These are phyloP conservation scores for Auxenochlorella pyrenoidosa DNA, from an alignment of 139 green algal species.

Conservation along the genomic window DNA sequence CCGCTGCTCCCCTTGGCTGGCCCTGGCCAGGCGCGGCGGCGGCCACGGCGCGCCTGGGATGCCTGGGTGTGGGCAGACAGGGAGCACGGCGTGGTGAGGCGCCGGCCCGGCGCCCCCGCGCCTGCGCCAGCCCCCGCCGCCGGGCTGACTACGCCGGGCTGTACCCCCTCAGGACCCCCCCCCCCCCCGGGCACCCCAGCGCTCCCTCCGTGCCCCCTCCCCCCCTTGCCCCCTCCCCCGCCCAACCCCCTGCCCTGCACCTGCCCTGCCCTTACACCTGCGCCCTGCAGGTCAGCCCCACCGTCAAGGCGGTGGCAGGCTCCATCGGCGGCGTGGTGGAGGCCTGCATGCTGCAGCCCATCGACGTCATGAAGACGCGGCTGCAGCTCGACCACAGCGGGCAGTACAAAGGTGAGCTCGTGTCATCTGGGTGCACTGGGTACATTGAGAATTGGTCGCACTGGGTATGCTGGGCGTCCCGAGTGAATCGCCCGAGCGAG, in stretches of 20 bases:
- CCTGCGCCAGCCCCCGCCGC: no score
- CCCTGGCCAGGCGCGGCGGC: no score
- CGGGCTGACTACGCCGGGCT: not conserved
- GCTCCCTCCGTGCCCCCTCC: not conserved
- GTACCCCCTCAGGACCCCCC: not conserved
- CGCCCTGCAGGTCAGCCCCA: conserved; percentile 34
- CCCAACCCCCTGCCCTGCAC: not conserved
- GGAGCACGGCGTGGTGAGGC: not conserved
- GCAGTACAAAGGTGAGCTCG: conserved; percentile 78
- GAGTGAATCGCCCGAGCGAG: no score
- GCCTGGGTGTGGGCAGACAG: not conserved
- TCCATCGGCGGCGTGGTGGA: conserved; percentile 93
- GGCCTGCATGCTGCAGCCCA: conserved; percentile 90
- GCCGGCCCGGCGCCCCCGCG: no score
- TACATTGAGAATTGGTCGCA: no score
- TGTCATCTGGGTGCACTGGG: no score
- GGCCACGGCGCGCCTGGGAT: no score
- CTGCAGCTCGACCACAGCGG: conserved; percentile 88
- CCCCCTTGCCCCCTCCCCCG: not conserved
- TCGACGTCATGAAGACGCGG: conserved; percentile 95
- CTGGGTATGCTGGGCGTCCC: no score
- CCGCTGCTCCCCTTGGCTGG: no score
- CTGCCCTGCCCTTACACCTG: no score
- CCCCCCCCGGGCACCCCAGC: not conserved
- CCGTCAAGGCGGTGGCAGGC: conserved; percentile 61